phyloP scores from a whole-genome alignment of 2,329 filamentous ascomycete species.

The Aspergillus floridensis region DNA sequence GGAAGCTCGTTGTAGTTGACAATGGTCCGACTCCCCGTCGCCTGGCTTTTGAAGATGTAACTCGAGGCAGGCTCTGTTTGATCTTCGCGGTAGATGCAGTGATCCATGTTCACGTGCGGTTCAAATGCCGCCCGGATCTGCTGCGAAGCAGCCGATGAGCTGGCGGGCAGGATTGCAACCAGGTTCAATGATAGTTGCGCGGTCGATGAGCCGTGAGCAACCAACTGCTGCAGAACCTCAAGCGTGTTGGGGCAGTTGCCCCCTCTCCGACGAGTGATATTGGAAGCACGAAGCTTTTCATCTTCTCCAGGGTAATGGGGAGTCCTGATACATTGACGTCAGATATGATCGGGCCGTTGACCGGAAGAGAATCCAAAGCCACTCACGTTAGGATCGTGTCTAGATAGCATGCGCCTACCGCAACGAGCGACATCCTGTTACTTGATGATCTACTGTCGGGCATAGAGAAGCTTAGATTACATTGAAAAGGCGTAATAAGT shows the following conservation, averaged over 20 bases:
- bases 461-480: neutral
- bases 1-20: constrained; percentile 67
- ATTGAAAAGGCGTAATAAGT: neutral
- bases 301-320: constrained; percentile 67
- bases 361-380: neutral
- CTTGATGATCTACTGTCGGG: neutral
- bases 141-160: constrained; percentile 49
- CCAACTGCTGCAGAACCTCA: constrained; percentile 66
- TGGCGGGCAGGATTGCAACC: constrained; percentile 53
- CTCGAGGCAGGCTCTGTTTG: constrained; percentile 61
- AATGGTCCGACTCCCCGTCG: constrained; percentile 63
- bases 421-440: constrained; percentile 54
- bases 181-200: constrained; percentile 34
- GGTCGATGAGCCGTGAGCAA: constrained; percentile 25
- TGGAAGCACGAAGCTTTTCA: constrained; percentile 66
- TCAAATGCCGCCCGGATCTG: constrained; percentile 58
- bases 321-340: constrained; percentile 20
- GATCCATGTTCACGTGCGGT: constrained; percentile 48
- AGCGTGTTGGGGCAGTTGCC: constrained; percentile 72
- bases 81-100: constrained; percentile 60
- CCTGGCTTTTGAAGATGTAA: constrained; percentile 64
- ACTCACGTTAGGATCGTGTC: constrained; percentile 67
- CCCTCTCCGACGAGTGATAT: constrained; percentile 60
- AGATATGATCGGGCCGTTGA: constrained; percentile 1
- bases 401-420: constrained; percentile 67